A percentile compares a stretch with the other conserved stretches of the same genome.
phyloP scores from a whole-genome alignment of 331 rosid genomes.

The Spiraea crenata region DNA sequence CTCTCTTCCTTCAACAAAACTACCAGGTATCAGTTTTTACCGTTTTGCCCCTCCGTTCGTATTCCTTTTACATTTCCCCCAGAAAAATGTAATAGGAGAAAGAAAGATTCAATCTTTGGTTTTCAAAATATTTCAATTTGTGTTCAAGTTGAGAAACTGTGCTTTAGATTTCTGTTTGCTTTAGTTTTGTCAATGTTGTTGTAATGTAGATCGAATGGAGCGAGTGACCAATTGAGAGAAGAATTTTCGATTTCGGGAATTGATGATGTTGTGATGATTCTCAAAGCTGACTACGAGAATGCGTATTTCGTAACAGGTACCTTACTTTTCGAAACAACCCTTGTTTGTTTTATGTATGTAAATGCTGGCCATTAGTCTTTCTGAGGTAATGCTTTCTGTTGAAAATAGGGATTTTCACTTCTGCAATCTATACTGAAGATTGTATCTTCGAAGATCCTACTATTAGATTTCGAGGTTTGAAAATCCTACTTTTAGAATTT shows the following conservation, averaged over 20 bases:
- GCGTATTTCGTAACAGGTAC: conserved; percentile 83
- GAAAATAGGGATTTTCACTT: conserved; percentile 65
- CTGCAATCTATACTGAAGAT: conserved; percentile 61
- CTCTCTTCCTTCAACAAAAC: conserved; percentile 43
- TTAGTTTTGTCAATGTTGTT: not conserved
- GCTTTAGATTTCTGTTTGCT: not conserved
- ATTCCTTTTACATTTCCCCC: not conserved
- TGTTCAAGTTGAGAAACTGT: too few species aligned
- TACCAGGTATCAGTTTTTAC: conserved; percentile 33
- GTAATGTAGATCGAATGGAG: conserved; percentile 29
- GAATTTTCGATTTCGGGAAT: conserved; percentile 46
- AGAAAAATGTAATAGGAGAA: not conserved
- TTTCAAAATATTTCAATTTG: too few species aligned
- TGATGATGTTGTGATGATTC: conserved; percentile 65
- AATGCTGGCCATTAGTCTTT: not conserved
- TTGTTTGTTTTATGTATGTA: not conserved
- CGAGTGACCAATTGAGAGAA: conserved; percentile 24
- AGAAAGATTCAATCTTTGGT: not conserved
- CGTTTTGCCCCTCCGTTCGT: not conserved
- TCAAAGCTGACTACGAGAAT: conserved; percentile 64
- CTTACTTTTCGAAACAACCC: not conserved
- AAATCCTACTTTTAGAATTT: not conserved
- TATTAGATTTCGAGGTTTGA: conserved; percentile 69
- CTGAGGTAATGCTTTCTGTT: conserved; percentile 4
- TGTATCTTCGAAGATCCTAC: conserved; percentile 93